A percentile compares a stretch with the other conserved stretches of the same genome.
Conservation (phyloP, 208 protist species). For the Zelonia costaricensis region DNA sequence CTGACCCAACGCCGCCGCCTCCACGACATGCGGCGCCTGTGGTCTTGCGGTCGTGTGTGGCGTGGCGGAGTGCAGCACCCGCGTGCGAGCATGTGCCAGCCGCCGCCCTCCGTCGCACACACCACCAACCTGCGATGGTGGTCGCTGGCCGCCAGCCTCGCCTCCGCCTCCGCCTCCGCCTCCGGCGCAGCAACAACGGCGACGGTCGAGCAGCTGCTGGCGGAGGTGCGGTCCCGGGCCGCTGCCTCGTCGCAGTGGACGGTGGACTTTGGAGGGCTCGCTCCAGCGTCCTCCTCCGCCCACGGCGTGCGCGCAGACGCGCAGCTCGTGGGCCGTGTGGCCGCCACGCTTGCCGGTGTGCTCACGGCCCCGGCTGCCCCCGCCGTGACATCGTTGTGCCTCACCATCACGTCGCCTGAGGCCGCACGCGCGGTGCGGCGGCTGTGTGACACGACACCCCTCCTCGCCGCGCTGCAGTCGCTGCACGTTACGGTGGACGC, state of each 20-base stretch:
- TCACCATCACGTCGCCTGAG: constrained; percentile 19
- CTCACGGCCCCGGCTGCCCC: constrained; percentile 1
- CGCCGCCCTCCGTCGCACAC: no score
- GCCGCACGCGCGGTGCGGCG: constrained; percentile 6
- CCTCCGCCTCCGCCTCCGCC: no score
- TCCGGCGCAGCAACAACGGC: no score
- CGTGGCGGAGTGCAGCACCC: no score
- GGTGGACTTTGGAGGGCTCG: constrained; percentile 42
- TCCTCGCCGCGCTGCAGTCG: constrained; percentile 23
- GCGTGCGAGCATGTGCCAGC: no score
- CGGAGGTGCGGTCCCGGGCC: background rate
- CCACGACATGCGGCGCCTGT: no score
- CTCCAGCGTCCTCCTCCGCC: constrained; percentile 6
- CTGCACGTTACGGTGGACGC: constrained; percentile 30
- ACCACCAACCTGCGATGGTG: no score
- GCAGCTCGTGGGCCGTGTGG: constrained; percentile 22
- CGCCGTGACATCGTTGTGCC: constrained; percentile 12
- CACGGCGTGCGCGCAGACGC: background rate
- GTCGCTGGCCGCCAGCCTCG: no score
- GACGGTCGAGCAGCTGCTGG: constrained; percentile 14
- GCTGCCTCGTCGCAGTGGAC: constrained; percentile 37
- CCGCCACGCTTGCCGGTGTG: constrained; percentile 13
- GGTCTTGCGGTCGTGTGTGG: no score
- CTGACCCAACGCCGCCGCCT: no score
- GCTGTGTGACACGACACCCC: constrained; percentile 12